Conservation (phyloP, 805 yeast species). For the Kluyveromyces lactis region DNA sequence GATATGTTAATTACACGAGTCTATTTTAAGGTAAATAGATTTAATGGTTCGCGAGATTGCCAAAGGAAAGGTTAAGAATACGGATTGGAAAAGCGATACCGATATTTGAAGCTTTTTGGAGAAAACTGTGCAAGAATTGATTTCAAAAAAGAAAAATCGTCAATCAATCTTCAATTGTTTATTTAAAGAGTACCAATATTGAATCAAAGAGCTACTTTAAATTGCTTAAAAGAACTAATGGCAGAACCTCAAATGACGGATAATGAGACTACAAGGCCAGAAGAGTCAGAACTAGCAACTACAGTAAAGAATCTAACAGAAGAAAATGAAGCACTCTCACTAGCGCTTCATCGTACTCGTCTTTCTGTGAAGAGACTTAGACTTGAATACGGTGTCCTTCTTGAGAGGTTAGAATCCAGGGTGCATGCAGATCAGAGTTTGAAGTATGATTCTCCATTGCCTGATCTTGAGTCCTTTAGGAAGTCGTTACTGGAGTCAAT, state of each 20-base stretch:
- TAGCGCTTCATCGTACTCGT: slow-evolving; percentile 72
- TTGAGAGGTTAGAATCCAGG: slow-evolving; percentile 69
- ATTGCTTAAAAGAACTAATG: not conserved
- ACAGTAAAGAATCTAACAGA: slow-evolving; percentile 60
- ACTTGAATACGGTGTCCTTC: slow-evolving; percentile 70
- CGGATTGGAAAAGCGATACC: too few relatives aligned
- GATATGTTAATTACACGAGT: too few relatives aligned
- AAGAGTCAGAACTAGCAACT: not conserved
- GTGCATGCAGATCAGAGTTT: slow-evolving; percentile 30
- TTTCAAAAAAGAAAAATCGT: too few relatives aligned
- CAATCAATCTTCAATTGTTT: too few relatives aligned
- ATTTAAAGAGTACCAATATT: too few relatives aligned
- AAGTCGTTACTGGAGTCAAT: slow-evolving; percentile 13
- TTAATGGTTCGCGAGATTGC: too few relatives aligned
- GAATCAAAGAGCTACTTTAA: too few relatives aligned
- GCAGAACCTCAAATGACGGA: not conserved
- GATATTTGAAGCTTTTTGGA: too few relatives aligned
- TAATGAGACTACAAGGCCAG: not conserved
- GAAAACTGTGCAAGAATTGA: too few relatives aligned
- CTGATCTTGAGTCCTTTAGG: slow-evolving; percentile 23
- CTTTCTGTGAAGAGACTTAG: slow-evolving; percentile 69
- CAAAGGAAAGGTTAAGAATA: too few relatives aligned
- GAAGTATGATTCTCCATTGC: slow-evolving; percentile 24
- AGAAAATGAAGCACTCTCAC: slow-evolving; percentile 64
- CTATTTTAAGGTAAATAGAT: too few relatives aligned